These are phyloP conservation scores for Stevia rebaudiana DNA, from an alignment of 140 eudicot species.

Conservation along the genomic window DNA sequence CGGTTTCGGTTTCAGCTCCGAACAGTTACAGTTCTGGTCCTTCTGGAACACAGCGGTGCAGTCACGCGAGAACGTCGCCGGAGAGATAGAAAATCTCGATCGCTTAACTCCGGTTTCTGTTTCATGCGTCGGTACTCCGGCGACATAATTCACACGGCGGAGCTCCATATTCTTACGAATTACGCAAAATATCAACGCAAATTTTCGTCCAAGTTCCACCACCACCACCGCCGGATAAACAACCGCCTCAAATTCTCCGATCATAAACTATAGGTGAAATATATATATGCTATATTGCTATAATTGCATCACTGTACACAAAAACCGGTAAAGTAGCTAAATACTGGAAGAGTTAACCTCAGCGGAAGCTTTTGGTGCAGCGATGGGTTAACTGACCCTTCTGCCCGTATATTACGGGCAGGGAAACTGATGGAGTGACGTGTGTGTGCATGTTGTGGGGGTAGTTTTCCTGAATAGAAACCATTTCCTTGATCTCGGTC, in stretches of 20 bases:
- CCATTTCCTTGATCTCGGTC: slow-evolving; percentile 25
- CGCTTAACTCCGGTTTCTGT: slow-evolving; percentile 24
- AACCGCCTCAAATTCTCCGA: not conserved
- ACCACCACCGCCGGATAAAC: not conserved
- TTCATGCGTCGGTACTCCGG: slow-evolving; percentile 23
- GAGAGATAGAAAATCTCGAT: slow-evolving; percentile 19
- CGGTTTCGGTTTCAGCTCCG: not conserved
- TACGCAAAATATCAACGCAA: no score
- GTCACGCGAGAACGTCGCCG: slow-evolving; percentile 24
- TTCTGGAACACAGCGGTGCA: not conserved
- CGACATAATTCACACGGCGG: slow-evolving; percentile 26
- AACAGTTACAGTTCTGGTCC: not conserved
- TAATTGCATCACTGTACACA: slow-evolving; percentile 1
- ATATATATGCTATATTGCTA: no score
- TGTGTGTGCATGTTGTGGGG: slow-evolving; percentile 36
- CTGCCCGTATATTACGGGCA: slow-evolving; percentile 20
- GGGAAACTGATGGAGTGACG: slow-evolving; percentile 39
- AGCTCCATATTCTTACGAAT: slow-evolving; percentile 33
- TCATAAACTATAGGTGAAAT: not conserved
- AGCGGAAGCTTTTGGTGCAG: slow-evolving; percentile 37
- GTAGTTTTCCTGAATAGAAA: slow-evolving; percentile 38
- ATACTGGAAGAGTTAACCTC: slow-evolving; percentile 18
- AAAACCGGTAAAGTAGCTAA: not conserved
- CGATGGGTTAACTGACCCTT: no score
- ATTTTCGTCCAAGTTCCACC: no score